Evolutionary conservation across 2,329 filamentous ascomycete genomes (phyloP), one percentile per base, ranked within the genome.

Genomic region (Scleromitrula shiraiana): DNA sequence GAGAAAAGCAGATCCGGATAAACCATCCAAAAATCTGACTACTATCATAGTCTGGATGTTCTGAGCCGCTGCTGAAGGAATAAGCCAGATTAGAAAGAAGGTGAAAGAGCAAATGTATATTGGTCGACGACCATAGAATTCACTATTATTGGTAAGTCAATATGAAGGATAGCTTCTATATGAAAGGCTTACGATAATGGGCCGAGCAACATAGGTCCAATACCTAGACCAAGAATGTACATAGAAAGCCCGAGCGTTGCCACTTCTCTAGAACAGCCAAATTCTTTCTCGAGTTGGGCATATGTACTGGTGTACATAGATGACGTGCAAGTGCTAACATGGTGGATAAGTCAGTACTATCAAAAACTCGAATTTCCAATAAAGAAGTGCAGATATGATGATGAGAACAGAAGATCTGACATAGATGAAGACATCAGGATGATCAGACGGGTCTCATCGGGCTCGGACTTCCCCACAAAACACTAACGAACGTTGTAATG

Each of bases 251-350:
- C 91, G 8, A 95, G 66, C 3, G 88, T 88, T 10, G 84, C 87
- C 20, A 94, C 75, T 41, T 87, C 71, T 48, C 78, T 75, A 0
- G 85, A 84, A 58, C 77, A 77, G 55, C 77, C 68, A 58, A 95
- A 94, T 50, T 94, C 85, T 22, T 72, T 68, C 53, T 83, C 79
- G 67, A 95, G 79, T 65, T 93, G 85, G 15, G 60, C 63, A 64
- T 95, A 96, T 0, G 86, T 93, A 10, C 80, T 79, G 0, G 88
- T 91, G 66, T 96, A 95, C 58, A 95, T 80, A n/a, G 88, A 93
- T 40, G 85, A 90, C 1, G 86, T 80, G 62, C 83, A 88, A 7
- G 89, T 95, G 46, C 85, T 89, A 41, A 22, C 10, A 45, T 24
- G 29, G 10, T 26, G 35, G 30, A 33, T 4, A 17, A 22, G 30